Base-by-base conservation (phyloP, 768 basidiomycete species). In the Pleurotus salmoneostramineus region DNA sequence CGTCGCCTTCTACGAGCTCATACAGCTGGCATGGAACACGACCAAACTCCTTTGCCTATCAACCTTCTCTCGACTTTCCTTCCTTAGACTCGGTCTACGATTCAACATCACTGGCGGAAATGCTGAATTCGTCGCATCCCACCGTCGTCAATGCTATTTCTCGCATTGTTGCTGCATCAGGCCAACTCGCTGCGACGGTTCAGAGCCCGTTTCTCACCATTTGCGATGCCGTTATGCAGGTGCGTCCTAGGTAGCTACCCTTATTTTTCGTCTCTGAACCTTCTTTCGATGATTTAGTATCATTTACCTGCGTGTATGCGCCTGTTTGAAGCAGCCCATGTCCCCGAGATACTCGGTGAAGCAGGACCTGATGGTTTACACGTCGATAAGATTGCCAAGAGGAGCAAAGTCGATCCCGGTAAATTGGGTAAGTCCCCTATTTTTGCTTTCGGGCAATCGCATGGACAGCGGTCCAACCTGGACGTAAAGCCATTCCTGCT, bases 221-320 rank as follows among this genome's bases (percentile, higher is more conserved):
- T 6, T 89, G 87, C 63, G 89, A 91, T 66, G 87, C 87, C 2
- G 70, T 76, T 12, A 87, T 89, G 84, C 81, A 78, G 42, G 89
- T 90, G 63, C 21, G 60, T 57, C 50, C 2, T 15, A 17, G 2
- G 40, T 42, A 27, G 4, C 49, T 50, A 58, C 32, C 14, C 44
- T 10, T 1, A 14, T 8, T 57, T 27, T 51, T 35, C 33, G 4
- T 51, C 17, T 42, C 44, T 15, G 44, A 15, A 17, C 17, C 50
- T 15, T 17, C 45, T 60, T 57, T 21, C 40, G 11, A n/a, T 43
- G n/a, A 55, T 40, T 34, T 55, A 90, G 87, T 90, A 89, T 63
- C 86, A 89, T 64, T 74, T 91, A 14, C 87, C 90, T 0, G 83
- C 87, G 3, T 90, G 88, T 65, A 74, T 92, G 69, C 83, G 89